These are phyloP conservation scores for Posidonia australis DNA, from an alignment of 106 monocot species.

Conservation along the genomic window DNA sequence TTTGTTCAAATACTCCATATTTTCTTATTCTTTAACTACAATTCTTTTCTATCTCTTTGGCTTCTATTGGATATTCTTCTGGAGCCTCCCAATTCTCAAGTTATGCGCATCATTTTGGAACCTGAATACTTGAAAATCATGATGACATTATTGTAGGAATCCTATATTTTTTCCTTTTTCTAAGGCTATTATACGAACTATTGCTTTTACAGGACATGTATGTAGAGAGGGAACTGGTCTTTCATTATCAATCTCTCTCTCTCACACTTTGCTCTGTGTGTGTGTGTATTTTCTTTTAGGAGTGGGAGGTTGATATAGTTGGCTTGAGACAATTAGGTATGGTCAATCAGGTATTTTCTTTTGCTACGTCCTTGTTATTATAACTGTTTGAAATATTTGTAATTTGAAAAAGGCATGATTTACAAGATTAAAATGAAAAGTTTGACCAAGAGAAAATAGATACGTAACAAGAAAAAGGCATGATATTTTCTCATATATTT, in stretches of 20 bases:
- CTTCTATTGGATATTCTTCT: conserved; percentile 93
- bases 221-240: too few relatives aligned
- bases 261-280: background rate
- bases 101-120: conserved; percentile 83
- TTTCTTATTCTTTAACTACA: background rate
- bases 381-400: conserved; percentile 56
- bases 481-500: too few relatives aligned
- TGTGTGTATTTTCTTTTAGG: background rate
- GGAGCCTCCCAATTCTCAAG: conserved; percentile 80
- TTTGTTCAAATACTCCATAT: background rate
- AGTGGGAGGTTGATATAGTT: background rate
- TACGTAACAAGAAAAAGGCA: background rate
- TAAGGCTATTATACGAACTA: background rate
- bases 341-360: too few relatives aligned
- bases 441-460: background rate
- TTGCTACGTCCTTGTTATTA: conserved; percentile 91
- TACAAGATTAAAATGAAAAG: background rate
- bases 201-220: too few relatives aligned
- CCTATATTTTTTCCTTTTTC: background rate
- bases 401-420: conserved; percentile 9
- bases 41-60: conserved; percentile 22
- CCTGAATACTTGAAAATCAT: conserved; percentile 54
- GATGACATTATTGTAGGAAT: conserved; percentile 83
- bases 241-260: background rate
- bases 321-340: too few relatives aligned